Evolutionary conservation across 257 asterid genomes (phyloP).

Genomic region (Ophiorrhiza pumila): DNA sequence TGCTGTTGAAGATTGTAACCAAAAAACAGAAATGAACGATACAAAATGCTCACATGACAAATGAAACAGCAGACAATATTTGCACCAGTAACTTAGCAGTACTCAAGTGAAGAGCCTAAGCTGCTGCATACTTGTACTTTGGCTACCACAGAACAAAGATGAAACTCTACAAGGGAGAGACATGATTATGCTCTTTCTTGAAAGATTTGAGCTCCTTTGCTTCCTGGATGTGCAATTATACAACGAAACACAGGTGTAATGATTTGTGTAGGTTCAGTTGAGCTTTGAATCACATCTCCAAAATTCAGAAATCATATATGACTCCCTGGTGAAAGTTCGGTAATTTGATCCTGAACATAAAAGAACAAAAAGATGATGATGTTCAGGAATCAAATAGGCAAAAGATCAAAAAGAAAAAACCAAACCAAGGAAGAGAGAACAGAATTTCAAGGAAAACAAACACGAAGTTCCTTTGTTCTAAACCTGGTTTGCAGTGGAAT

Average conservation of each 20-base stretch:
- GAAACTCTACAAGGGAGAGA: conserved; percentile 27
- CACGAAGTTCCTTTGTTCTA: not conserved
- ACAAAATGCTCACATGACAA: too few species aligned
- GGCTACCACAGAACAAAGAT: conserved; percentile 43
- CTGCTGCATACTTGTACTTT: too few species aligned
- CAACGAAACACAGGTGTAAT: not conserved
- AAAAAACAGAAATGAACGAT: too few species aligned
- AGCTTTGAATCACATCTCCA: not conserved
- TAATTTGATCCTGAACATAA: too few species aligned
- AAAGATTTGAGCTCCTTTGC: conserved; percentile 21
- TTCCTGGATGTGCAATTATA: conserved; percentile 8
- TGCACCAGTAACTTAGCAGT: too few species aligned
- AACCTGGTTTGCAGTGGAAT: not conserved
- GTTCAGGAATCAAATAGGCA: not conserved
- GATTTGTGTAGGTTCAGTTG: not conserved
- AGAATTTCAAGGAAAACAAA: not conserved
- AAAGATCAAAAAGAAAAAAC: not conserved
- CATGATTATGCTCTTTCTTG: conserved; percentile 36
- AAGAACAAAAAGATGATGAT: not conserved
- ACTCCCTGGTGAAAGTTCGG: not conserved
- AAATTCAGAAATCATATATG: not conserved
- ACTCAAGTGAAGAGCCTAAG: too few species aligned
- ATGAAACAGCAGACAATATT: too few species aligned
- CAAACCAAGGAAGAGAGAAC: not conserved
- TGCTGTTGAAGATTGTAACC: too few species aligned